These are phyloP conservation scores for Elsinoe ampelina DNA, from an alignment of 2,329 filamentous ascomycete genomes.

Conservation along the genomic window DNA sequence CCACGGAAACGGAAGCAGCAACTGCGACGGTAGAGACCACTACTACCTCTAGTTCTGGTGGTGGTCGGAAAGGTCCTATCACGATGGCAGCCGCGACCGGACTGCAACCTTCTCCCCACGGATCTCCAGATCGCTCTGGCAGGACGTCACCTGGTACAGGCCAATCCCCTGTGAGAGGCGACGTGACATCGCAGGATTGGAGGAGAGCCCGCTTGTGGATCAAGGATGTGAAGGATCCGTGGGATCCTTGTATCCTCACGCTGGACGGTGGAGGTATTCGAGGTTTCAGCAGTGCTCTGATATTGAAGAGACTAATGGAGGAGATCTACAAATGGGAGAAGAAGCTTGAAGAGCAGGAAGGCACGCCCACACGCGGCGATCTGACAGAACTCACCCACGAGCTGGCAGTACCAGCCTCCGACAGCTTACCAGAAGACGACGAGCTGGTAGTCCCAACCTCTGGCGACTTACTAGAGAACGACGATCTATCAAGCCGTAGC, in stretches of 20 bases:
- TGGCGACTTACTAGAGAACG: too few relatives aligned
- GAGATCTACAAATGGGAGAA: conserved; percentile 38
- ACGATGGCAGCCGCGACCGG: background rate
- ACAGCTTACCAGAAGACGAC: too few relatives aligned
- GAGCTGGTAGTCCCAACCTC: too few relatives aligned
- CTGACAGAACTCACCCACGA: conserved; percentile 13
- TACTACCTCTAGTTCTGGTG: too few relatives aligned
- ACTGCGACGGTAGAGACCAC: too few relatives aligned
- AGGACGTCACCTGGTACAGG: conserved; percentile 12
- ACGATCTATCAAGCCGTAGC: too few relatives aligned
- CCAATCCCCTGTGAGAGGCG: conserved; percentile 17
- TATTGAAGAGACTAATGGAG: conserved; percentile 41
- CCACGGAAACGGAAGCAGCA: too few relatives aligned
- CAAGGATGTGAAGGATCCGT: conserved; percentile 34
- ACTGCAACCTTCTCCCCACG: background rate
- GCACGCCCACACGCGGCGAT: background rate
- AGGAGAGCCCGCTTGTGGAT: conserved; percentile 37
- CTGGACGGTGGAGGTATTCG: conserved; percentile 43
- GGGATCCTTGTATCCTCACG: conserved; percentile 41
- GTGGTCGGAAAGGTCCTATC: background rate
- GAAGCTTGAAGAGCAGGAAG: conserved; percentile 35
- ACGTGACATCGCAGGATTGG: conserved; percentile 29
- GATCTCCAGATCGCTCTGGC: conserved; percentile 16
- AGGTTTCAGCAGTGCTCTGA: conserved; percentile 42
- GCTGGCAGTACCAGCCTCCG: conserved; percentile 17